Evolutionary conservation across 768 basidiomycete species (phyloP), one percentile per base, ranked within the genome.

Genomic region (Kwoniella dejecticola): DNA sequence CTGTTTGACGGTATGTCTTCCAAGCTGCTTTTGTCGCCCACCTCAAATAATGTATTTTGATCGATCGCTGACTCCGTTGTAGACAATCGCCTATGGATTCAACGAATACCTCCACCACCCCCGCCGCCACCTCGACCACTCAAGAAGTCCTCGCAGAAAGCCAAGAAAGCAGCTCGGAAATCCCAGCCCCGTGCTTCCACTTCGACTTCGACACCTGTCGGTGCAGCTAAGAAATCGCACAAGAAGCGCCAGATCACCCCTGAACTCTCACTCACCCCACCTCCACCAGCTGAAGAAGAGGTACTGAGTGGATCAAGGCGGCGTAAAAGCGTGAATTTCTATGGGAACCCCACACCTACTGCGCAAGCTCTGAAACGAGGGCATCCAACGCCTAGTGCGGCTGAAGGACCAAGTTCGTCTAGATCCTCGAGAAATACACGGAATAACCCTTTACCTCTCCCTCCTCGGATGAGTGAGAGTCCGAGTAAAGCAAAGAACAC

Each of bases 31-130:
- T 24, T 64, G 17, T 12, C 53, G 8, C 29, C 11, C 21, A 17
- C 17, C 4, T 11, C 49, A 50, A 42, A 13, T 33, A 26, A 21
- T 55, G 30, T 54, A 13, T 21, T 45, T 29, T 4, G 19, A 6
- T 8, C 12, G n/a, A 30, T 30, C 13, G 7, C 44, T 41, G 23
- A 53, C 52, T 52, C 21, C 15, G 3, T 15, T 41, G 8, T 29
- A 78, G 77, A 79, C 52, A 79, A 79, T 50, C 72, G 77, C 3
- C 59, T 79, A 11, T 79, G 77, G 77, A 62, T 79, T 4, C 74
- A 79, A 65, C 71, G 74, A 33, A 59, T 68, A 12, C 67, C 60
- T 21, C 73, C 77, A 6, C 63, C 70, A 44, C 75, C 72, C n/a
- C 45, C 45, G 6, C 21, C 45, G 3, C 45, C 56, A 26, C 66